Percentiles rank a stretch among this genome's conserved stretches.
These are phyloP conservation scores for Fusarium neocosmosporiellum DNA, from an alignment of 2,329 filamentous ascomycete genomes.

Conservation along the genomic window DNA sequence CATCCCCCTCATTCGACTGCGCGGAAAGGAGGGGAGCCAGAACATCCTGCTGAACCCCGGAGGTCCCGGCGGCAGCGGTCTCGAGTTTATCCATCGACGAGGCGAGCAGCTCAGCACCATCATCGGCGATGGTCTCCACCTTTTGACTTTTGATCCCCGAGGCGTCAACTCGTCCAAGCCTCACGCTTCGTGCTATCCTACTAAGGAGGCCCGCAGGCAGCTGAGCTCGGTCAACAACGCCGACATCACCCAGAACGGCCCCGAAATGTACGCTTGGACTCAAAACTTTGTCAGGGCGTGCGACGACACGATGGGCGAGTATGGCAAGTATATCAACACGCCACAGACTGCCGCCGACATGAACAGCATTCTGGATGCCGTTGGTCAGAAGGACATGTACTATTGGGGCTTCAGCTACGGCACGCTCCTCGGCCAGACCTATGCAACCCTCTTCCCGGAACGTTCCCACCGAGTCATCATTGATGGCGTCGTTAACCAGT, in stretches of 20 bases:
- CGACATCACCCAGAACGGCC: slow-evolving; percentile 48
- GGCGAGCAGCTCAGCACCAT: slow-evolving; percentile 51
- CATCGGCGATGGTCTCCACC: slow-evolving; percentile 57
- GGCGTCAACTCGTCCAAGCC: slow-evolving; percentile 51
- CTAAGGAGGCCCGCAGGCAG: slow-evolving; percentile 45
- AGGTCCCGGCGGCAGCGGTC: slow-evolving; percentile 59
- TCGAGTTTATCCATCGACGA: slow-evolving; percentile 48
- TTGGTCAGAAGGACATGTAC: slow-evolving; percentile 47
- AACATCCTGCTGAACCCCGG: slow-evolving; percentile 61
- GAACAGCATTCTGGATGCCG: slow-evolving; percentile 59
- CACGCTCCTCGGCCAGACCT: slow-evolving; percentile 54
- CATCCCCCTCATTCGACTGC: slow-evolving; percentile 58
- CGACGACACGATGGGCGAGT: slow-evolving; percentile 56
- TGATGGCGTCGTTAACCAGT: slow-evolving; percentile 50
- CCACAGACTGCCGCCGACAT: slow-evolving; percentile 63
- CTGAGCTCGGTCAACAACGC: slow-evolving; percentile 37
- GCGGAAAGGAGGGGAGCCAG: slow-evolving; percentile 54
- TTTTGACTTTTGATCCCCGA: slow-evolving; percentile 61
- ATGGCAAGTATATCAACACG: slow-evolving; percentile 59
- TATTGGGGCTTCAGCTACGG: slow-evolving; percentile 60
- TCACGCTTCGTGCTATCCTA: slow-evolving; percentile 54
- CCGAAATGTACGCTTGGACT: slow-evolving; percentile 55
- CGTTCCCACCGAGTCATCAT: slow-evolving; percentile 49
- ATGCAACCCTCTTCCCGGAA: slow-evolving; percentile 52
- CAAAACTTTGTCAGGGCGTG: slow-evolving; percentile 56